Conservation (phyloP, 306 rosid genomes). For the Vigna mungo region DNA sequence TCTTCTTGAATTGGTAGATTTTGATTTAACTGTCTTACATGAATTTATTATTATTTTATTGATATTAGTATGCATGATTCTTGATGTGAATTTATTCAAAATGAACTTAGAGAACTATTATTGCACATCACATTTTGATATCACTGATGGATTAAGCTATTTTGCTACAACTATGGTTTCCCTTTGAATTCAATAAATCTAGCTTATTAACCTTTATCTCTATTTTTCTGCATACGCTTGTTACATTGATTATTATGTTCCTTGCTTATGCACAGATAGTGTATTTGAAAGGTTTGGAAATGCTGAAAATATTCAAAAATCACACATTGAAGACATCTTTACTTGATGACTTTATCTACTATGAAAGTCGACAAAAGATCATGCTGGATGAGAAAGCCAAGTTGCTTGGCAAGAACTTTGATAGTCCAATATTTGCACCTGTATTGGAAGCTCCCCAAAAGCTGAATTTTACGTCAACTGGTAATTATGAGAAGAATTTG, state of each 20-base stretch:
- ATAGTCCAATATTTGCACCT: conserved; percentile 57
- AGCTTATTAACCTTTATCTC: not conserved
- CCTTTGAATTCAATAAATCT: not conserved
- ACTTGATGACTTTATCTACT: conserved; percentile 86
- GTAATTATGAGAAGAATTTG: conserved; percentile 46
- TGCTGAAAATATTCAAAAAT: conserved; percentile 82
- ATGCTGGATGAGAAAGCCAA: conserved; percentile 89
- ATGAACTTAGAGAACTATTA: not conserved
- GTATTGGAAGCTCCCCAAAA: conserved; percentile 61
- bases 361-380: conserved; percentile 91
- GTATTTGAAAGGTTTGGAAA: conserved; percentile 77
- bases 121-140: conserved; percentile 7
- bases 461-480: conserved; percentile 55
- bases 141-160: not conserved
- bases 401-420: conserved; percentile 56
- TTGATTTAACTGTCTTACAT: conserved; percentile 3
- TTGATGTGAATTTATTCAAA: not conserved
- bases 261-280: conserved; percentile 63
- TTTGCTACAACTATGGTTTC: not conserved
- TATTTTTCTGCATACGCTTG: not conserved
- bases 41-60: not conserved
- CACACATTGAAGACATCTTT: conserved; percentile 80
- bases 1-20: not conserved
- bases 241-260: conserved; percentile 12
- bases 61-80: conserved; percentile 6